Evolutionary conservation across 23 red algal species (phyloP).

Genomic region (Gracilaria vermiculophylla): DNA sequence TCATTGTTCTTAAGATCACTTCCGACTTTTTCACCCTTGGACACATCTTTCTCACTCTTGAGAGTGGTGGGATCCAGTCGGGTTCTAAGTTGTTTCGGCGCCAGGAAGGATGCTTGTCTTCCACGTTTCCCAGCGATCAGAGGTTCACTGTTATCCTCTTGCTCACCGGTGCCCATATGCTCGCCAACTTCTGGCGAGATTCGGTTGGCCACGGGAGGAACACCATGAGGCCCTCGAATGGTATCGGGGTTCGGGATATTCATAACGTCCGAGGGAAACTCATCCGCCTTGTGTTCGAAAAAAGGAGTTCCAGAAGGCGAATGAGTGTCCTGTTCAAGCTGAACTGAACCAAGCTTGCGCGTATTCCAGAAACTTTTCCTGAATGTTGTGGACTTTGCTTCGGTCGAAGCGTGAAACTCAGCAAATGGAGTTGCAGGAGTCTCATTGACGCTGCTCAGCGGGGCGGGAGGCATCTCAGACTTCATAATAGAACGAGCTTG

Average conservation of each 20-base stretch:
- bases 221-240: no score
- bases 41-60: background rate
- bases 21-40: background rate
- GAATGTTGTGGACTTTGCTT: background rate
- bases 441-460: no score
- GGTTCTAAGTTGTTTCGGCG: background rate
- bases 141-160: no score
- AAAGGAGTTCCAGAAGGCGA: background rate
- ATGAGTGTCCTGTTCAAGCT: background rate
- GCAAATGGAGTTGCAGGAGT: background rate
- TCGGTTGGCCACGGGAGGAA: no score
- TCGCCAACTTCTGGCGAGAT: no score
- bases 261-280: background rate
- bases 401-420: background rate
- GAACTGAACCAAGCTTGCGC: background rate
- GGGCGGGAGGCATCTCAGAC: background rate
- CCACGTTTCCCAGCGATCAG: no score
- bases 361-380: background rate
- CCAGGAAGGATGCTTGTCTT: background rate
- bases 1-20: background rate
- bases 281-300: background rate
- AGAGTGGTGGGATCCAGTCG: background rate
- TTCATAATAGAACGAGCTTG: background rate
- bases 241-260: no score
- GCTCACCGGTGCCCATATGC: no score